Percentiles rank a stretch among this genome's conserved stretches.
These are phyloP conservation scores for Leptographium procerum DNA, from an alignment of 2,329 filamentous ascomycete species.

Conservation along the genomic window DNA sequence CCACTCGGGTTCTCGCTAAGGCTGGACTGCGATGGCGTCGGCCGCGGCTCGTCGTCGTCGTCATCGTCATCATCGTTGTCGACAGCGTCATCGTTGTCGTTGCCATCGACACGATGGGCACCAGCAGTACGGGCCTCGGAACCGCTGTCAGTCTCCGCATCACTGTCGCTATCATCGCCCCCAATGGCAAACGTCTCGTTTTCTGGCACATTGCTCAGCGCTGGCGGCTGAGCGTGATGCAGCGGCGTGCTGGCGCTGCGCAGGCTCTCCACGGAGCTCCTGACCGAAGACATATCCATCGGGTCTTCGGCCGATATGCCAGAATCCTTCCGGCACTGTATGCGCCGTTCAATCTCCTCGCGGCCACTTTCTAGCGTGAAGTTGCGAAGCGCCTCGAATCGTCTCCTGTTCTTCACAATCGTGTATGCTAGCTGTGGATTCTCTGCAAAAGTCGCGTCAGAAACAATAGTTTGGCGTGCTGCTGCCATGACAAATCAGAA, in stretches of 20 bases:
- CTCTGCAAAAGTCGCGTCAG: constrained; percentile 31
- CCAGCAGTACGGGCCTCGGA: not conserved
- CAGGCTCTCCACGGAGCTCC: constrained; percentile 57
- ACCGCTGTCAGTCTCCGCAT: not conserved
- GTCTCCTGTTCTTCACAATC: constrained; percentile 66
- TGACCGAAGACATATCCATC: constrained; percentile 35
- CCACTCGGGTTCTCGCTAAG: constrained; percentile 47
- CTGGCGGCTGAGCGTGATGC: constrained; percentile 30
- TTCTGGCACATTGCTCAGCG: constrained; percentile 64
- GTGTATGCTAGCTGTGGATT: constrained; percentile 75
- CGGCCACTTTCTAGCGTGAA: constrained; percentile 90
- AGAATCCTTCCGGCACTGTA: constrained; percentile 56
- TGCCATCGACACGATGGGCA: constrained; percentile 78
- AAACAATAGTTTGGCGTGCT: not conserved
- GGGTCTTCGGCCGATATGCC: constrained; percentile 34
- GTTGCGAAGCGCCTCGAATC: constrained; percentile 71
- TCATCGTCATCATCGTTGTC: constrained; percentile 58
- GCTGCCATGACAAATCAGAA: too few relatives aligned
- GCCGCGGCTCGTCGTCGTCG: constrained; percentile 34
- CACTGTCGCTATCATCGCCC: constrained; percentile 50
- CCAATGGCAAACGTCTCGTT: constrained; percentile 80
- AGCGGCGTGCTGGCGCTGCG: constrained; percentile 38
- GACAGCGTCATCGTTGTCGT: constrained; percentile 35
- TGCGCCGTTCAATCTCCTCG: constrained; percentile 76
- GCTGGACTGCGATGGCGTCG: constrained; percentile 51